Base-by-base conservation (phyloP, 176 grass and related monocot species). In the Lolium rigidum region DNA sequence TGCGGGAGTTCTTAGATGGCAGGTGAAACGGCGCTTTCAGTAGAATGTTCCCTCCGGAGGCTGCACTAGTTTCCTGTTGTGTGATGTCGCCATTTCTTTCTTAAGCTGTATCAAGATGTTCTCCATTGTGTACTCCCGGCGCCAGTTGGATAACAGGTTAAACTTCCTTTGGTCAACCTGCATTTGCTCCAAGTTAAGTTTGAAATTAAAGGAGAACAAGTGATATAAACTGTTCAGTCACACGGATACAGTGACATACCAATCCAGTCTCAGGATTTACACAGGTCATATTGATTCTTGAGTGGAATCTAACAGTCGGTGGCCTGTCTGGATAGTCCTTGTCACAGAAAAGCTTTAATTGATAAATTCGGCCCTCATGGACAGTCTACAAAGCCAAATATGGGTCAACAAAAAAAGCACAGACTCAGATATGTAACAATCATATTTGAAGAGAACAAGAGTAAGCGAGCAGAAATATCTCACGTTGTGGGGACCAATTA, bases 131-230 rank as follows among this genome's bases (percentile, higher is more conserved):
- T 84, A 76, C 44, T 84, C 82, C 11, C 82, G 82, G 26, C 82
- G 70, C 82, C 57, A 84, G 35, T 84, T 84, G 25, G 44, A 84
- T 28, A 84, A 24, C 25, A 84, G 57, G 43, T 37, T 31, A 38
- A 84, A 84, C 57, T 84, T 84, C 82, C 71, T 84, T 62, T 84
- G 82, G 44, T 84, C 82, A 4, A 84, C 82, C 82, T 84, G 46
- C 44, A 76, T 64, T 76, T 64, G 4, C 58, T 7, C 82, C 56
- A 22, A 50, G 37, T 35, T 17, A 84, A 84, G 44, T 39, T 64
- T 17, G 18, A 39, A 38, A 51, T 17, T 3, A 20, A 51, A 39
- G 12, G 18, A 22, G 18, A 20, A 22, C 16, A 76, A 24, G 43
- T 9, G 70, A 76, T 38, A 22, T 1, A 76, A 21, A 35, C 17